Evolutionary conservation across 345 rosid genomes (phyloP), one percentile per base, ranked within the genome.

Genomic region (Eucalyptus regnans): DNA sequence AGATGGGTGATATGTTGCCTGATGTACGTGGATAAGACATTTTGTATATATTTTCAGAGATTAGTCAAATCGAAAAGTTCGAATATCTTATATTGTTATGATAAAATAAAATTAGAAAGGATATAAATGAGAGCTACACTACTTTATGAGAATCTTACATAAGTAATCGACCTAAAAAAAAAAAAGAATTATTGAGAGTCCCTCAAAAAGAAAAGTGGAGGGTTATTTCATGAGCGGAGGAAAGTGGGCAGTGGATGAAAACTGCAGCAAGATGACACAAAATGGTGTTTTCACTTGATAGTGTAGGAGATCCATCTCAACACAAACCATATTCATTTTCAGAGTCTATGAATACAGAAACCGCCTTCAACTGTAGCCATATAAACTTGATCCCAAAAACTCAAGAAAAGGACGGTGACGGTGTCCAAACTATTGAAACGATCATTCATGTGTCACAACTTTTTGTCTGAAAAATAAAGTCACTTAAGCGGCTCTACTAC

Each of bases 401-500:
- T 71, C 0, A 1, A 12, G 13, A 18, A 71, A 18, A 37, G 8
- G 48, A 71, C 0, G 2, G 1, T 37, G 22, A 5, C 5, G 14
- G 13, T 71, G 27, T 71, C 46, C 3, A 37, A 37, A 71, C 1
- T 3, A 20, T 37, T 71, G 2, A 71, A 71, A 37, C 0, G 3
- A 37, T 37, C 5, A 37, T 71, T 37, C 15, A 71, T 0, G 7
- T 9, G 15, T 71, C 83, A 10, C 14, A 20, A 18, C 25, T 37
- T 71, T 9, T 66, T 29, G 10, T 0, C 10, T 52, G 56, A 25
- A 62, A 62, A 62, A 62, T 11, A 76, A 37, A 37, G 23, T 20
- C 25, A 5, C 5, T 20, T 37, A 3, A 76, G 8, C 2, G 3
- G 23, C 27, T 76, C 1, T 7, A 5, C 12, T 4, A 1, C 4